These are phyloP conservation scores for Penicillium atrosanguineum DNA, from an alignment of 495 filamentous ascomycete species.

Conservation along the genomic window DNA sequence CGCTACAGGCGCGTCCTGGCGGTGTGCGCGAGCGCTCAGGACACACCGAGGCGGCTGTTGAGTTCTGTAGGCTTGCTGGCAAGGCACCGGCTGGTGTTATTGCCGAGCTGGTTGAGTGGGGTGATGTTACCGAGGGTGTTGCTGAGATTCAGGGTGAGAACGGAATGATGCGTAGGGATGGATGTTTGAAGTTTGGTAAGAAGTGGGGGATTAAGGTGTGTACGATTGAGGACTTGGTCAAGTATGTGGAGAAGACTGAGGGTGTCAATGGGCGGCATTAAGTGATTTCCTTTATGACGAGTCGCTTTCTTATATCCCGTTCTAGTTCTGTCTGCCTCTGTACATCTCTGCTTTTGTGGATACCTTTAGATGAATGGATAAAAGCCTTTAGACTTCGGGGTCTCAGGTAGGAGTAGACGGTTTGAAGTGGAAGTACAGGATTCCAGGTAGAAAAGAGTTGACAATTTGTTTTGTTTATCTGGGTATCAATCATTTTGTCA, in stretches of 20 bases:
- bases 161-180: conserved; percentile 92
- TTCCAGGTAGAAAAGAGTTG: background rate
- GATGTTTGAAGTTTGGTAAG: conserved; percentile 82
- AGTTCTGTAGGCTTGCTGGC: conserved; percentile 79
- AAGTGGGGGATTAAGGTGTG: conserved; percentile 89
- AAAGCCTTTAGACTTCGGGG: conserved; percentile 7
- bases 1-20: conserved; percentile 73
- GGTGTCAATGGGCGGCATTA: conserved; percentile 41
- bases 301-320: background rate
- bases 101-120: conserved; percentile 81
- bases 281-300: background rate
- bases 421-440: background rate
- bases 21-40: conserved; percentile 76
- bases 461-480: conserved; percentile 13
- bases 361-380: conserved; percentile 25
- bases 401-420: background rate
- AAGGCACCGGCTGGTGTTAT: conserved; percentile 77
- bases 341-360: conserved; percentile 19
- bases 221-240: conserved; percentile 88
- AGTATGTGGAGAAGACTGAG: conserved; percentile 64
- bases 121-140: conserved; percentile 59
- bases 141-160: conserved; percentile 56
- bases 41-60: conserved; percentile 90
- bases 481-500: conserved; percentile 33
- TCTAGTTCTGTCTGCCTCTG: conserved; percentile 9